A percentile compares a stretch with the other conserved stretches of the same genome.
phyloP scores from a whole-genome alignment of 768 basidiomycete genomes.

The Royoungia palumana region DNA sequence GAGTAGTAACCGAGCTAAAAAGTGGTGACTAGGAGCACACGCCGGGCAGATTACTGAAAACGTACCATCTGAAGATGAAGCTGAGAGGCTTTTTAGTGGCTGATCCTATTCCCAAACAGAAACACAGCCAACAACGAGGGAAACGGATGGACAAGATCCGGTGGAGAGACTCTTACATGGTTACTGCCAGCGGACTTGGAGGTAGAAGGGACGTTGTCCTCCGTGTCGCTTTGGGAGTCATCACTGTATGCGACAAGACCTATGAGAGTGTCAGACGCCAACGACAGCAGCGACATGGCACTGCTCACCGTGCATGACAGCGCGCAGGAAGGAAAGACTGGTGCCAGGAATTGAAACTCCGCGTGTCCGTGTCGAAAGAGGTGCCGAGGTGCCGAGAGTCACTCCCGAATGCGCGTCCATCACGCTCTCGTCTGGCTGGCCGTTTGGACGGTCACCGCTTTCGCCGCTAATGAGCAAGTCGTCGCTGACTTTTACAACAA shows the following conservation, averaged over 20 bases:
- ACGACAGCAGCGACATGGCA: not conserved
- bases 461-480: slow-evolving; percentile 34
- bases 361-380: not conserved
- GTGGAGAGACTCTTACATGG: slow-evolving; percentile 62
- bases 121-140: slow-evolving; percentile 62
- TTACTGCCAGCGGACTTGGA: slow-evolving; percentile 22
- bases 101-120: slow-evolving; percentile 65
- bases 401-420: slow-evolving; percentile 23
- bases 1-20: slow-evolving; percentile 38
- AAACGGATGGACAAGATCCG: slow-evolving; percentile 43
- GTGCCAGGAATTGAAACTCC: slow-evolving; percentile 23
- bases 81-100: slow-evolving; percentile 36
- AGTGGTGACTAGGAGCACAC: not conserved
- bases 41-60: not conserved
- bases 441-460: slow-evolving; percentile 33
- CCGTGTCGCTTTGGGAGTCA: slow-evolving; percentile 59
- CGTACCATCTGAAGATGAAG: slow-evolving; percentile 31
- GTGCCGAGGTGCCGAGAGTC: slow-evolving; percentile 27
- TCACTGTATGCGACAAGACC: slow-evolving; percentile 64
- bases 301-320: slow-evolving; percentile 31
- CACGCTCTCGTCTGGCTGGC: slow-evolving; percentile 35
- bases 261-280: slow-evolving; percentile 21
- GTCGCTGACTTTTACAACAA: slow-evolving; percentile 46
- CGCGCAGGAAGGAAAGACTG: slow-evolving; percentile 1
- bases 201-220: slow-evolving; percentile 38